A percentile compares a stretch with the other conserved stretches of the same genome.
Conservation (phyloP, 2,329 filamentous ascomycete species). For the Colletotrichum musae region DNA sequence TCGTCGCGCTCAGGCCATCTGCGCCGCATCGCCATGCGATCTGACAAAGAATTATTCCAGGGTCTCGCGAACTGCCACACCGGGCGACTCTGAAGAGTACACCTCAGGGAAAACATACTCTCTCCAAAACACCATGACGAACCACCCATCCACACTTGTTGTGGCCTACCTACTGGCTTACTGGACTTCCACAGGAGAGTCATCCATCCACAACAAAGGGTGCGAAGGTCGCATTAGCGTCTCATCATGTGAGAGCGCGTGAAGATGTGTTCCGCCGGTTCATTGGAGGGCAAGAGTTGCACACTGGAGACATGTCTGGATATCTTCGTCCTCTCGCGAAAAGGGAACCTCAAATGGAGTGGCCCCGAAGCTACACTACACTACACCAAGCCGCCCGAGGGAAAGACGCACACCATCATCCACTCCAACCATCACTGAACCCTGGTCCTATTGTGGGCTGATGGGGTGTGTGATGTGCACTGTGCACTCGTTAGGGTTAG, state of each 20-base stretch:
- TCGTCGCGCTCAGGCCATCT: constrained; percentile 37
- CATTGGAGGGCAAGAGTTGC: constrained; percentile 25
- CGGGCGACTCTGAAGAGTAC: not conserved
- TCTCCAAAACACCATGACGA: constrained; percentile 17
- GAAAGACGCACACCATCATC: constrained; percentile 18
- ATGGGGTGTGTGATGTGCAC: constrained; percentile 30
- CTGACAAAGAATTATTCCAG: constrained; percentile 26
- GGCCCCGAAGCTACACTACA: constrained; percentile 8
- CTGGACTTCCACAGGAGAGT: constrained; percentile 29
- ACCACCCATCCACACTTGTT: not conserved
- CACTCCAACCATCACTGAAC: constrained; percentile 12
- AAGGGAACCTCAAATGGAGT: constrained; percentile 5
- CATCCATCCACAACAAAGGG: constrained; percentile 32
- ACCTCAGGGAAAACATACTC: not conserved
- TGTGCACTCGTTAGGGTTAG: constrained; percentile 32
- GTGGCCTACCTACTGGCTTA: constrained; percentile 26
- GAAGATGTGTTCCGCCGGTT: constrained; percentile 17
- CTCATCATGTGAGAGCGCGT: constrained; percentile 42
- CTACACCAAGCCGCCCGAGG: constrained; percentile 13
- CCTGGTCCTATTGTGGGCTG: constrained; percentile 10
- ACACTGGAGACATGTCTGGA: constrained; percentile 28
- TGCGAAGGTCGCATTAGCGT: constrained; percentile 39
- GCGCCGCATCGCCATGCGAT: constrained; percentile 37
- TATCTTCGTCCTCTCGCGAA: constrained; percentile 10
- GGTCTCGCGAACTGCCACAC: constrained; percentile 19